Base-by-base conservation (phyloP, 176 grass and related monocot species). In the Carex scoparia region DNA sequence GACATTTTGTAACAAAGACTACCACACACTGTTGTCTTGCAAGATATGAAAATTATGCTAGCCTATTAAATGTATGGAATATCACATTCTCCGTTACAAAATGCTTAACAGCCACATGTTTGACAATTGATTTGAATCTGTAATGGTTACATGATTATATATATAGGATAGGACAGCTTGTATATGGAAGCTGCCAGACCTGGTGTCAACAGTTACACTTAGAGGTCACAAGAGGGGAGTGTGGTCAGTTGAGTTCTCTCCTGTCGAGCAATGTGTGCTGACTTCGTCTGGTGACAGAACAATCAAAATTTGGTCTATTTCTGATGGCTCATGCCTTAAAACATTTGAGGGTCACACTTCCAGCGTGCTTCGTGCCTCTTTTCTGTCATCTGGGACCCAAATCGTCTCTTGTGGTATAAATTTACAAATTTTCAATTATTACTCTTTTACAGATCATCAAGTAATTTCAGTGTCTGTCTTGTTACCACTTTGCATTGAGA, bases 241-340 rank as follows among this genome's bases (percentile, higher is more conserved):
- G 61, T 94, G 93, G 93, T 95, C 96, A 61, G 93, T 99, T 66
- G 96, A 95, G 87, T 95, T 99, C 92, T 99, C 93, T 89, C 93
- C 93, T 71, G 83, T 99, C 27, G 96, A 99, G 87, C 91, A 91
- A 88, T 94, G 87, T 86, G 93, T 99, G 84, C 62, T 99, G 77
- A 99, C 93, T 84, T 92, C 96, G 53, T 95, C 96, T 49, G 91
- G 93, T 85, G 96, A 95, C 67, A 93, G 90, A 87, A 99, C 93
- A 66, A 80, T 99, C 86, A 95, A 95, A 86, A 92, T 99, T 89
- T 99, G 91, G 93, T 67, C 88, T 60, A 88, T 95, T 87, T 83
- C 88, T 91, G 93, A 99, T 84, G 96, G 93, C 61, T 92, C 90
- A 12, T 99, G 93, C 81, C 90, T 99, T 56, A 99, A 99, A 89